A percentile compares a stretch with the other conserved stretches of the same genome.
These are phyloP conservation scores for Podospora tetraspora DNA, from an alignment of 495 filamentous ascomycete genomes.

Conservation along the genomic window DNA sequence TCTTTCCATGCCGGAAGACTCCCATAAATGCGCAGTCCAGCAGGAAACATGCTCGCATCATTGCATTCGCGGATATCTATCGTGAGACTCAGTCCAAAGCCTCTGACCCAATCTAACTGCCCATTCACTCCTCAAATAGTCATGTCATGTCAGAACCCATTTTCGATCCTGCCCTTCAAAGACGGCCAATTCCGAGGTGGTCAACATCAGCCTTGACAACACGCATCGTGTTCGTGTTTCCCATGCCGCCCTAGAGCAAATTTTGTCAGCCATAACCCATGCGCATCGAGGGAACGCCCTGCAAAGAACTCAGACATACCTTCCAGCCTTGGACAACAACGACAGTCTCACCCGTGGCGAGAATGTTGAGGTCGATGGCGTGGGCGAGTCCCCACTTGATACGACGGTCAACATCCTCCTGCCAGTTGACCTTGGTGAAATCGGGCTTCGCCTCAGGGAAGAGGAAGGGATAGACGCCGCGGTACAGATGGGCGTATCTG, in stretches of 20 bases:
- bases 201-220: constrained; percentile 52
- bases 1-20: too few species aligned
- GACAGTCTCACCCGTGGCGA: constrained; percentile 76
- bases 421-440: constrained; percentile 84
- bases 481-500: constrained; percentile 91
- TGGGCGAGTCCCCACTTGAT: constrained; percentile 90
- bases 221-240: constrained; percentile 87
- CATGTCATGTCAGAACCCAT: constrained; percentile 1
- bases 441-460: constrained; percentile 92
- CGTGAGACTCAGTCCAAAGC: not conserved
- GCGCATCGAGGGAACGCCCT: too few species aligned
- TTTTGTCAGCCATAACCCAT: not conserved
- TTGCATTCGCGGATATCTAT: not conserved
- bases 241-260: constrained; percentile 69
- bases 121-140: not conserved
- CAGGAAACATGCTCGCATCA: not conserved
- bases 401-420: constrained; percentile 95
- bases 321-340: constrained; percentile 95
- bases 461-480: constrained; percentile 94
- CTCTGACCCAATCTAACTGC: constrained; percentile 5
- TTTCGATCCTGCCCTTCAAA: not conserved
- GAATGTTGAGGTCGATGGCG: constrained; percentile 76
- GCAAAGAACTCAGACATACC: constrained; percentile 9
- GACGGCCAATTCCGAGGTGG: constrained; percentile 41
- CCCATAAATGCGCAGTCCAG: not conserved